Evolutionary conservation across 495 filamentous ascomycete genomes (phyloP).

Genomic region (Penicillium bovifimosum): DNA sequence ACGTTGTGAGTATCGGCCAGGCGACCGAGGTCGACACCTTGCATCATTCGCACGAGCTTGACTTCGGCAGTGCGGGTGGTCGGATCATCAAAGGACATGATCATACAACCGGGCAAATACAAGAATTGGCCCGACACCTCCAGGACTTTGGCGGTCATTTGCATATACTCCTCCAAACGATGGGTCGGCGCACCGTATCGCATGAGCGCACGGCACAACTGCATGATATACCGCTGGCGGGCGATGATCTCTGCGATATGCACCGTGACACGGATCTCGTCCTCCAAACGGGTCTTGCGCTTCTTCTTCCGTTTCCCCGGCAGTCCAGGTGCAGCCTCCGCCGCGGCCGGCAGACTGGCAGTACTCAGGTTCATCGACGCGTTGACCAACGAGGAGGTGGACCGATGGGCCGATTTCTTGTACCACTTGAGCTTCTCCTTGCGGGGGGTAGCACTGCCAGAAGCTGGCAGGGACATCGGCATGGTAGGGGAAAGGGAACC

Average conservation of each 20-base stretch:
- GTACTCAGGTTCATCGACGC: conserved; percentile 47
- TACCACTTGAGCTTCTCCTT: conserved; percentile 62
- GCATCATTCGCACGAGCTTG: conserved; percentile 71
- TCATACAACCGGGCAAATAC: conserved; percentile 92
- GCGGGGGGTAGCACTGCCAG: conserved; percentile 54
- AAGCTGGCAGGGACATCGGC: conserved; percentile 21
- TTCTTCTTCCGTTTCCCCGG: conserved; percentile 23
- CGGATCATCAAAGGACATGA: conserved; percentile 89
- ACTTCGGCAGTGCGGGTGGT: conserved; percentile 88
- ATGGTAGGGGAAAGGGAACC: conserved; percentile 19
- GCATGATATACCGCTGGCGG: conserved; percentile 80
- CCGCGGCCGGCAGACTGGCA: conserved; percentile 27
- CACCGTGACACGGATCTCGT: conserved; percentile 67
- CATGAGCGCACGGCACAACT: conserved; percentile 85
- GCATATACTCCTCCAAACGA: conserved; percentile 82
- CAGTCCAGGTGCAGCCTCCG: conserved; percentile 28
- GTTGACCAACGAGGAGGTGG: conserved; percentile 38
- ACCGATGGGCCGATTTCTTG: conserved; percentile 46
- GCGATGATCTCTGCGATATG: conserved; percentile 84
- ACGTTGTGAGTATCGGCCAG: conserved; percentile 81
- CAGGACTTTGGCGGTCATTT: conserved; percentile 81
- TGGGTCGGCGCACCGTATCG: conserved; percentile 74
- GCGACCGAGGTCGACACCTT: conserved; percentile 80
- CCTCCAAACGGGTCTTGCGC: conserved; percentile 53
- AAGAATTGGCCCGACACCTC: conserved; percentile 88